Evolutionary conservation across 257 asterid species (phyloP).

Genomic region (Nicotiana tabacum): DNA sequence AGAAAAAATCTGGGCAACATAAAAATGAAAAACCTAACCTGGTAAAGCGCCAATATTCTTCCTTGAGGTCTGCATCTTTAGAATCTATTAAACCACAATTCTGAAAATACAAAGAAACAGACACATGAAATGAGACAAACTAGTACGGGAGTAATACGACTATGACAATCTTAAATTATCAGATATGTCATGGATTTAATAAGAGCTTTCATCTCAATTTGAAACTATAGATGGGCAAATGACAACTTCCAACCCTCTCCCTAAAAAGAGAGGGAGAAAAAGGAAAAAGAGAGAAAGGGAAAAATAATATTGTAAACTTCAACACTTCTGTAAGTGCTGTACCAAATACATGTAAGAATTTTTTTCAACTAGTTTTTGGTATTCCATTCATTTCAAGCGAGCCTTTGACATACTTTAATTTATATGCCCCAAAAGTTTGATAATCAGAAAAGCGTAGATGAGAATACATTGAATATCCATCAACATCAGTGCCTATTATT

Average conservation of each 20-base stretch:
- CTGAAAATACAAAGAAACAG: neutral
- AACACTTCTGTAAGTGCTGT: neutral
- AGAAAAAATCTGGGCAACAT: neutral
- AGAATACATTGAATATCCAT: neutral
- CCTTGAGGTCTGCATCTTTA: slow-evolving; percentile 58
- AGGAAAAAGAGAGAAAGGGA: neutral
- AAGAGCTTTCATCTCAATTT: neutral
- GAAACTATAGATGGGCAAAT: neutral
- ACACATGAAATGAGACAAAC: neutral
- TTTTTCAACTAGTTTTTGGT: neutral
- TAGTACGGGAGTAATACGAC: neutral
- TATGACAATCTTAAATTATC: neutral
- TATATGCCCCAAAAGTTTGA: neutral
- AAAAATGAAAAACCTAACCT: slow-evolving; percentile 36
- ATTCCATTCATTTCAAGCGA: neutral
- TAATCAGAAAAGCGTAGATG: neutral
- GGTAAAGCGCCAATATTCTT: slow-evolving; percentile 71
- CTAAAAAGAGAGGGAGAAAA: neutral
- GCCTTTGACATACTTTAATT: slow-evolving; percentile 2
- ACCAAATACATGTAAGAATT: neutral
- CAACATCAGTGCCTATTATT: neutral
- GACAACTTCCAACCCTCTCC: neutral
- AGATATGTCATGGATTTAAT: neutral
- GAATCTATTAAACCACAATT: slow-evolving; percentile 33
- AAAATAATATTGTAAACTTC: neutral